A percentile compares a stretch with the other conserved stretches of the same genome.
Evolutionary conservation across 495 filamentous ascomycete genomes (phyloP).

Genomic region (Podospora conica): DNA sequence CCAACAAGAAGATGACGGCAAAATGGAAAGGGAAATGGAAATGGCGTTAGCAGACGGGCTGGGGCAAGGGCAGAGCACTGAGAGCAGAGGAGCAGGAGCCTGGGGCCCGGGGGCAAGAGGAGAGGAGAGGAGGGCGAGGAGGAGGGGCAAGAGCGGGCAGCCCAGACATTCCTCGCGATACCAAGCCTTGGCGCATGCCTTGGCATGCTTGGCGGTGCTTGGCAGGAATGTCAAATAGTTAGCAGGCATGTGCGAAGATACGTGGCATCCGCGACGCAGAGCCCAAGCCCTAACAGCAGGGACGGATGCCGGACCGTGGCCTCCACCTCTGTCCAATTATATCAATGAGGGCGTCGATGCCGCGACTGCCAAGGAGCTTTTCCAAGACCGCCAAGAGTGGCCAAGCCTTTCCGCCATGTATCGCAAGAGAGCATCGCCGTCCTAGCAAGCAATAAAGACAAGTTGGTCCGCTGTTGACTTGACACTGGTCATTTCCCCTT

Average conservation of each 20-base stretch:
- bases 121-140: slow-evolving; percentile 15
- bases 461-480: slow-evolving; percentile 34
- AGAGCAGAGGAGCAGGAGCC: slow-evolving; percentile 13
- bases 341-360: slow-evolving; percentile 21
- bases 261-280: neutral
- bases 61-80: slow-evolving; percentile 8
- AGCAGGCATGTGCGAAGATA: slow-evolving; percentile 1
- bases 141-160: slow-evolving; percentile 17
- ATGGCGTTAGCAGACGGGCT: neutral
- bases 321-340: slow-evolving; percentile 21
- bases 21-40: neutral
- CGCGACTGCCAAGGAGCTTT: slow-evolving; percentile 36
- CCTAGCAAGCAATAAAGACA: slow-evolving; percentile 36
- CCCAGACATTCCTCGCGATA: slow-evolving; percentile 26
- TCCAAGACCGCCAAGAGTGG: slow-evolving; percentile 30
- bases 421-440: slow-evolving; percentile 37
- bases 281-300: slow-evolving; percentile 11
- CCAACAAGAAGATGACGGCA: neutral
- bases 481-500: slow-evolving; percentile 32
- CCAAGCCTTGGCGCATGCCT: slow-evolving; percentile 29
- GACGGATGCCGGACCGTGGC: slow-evolving; percentile 19
- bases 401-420: slow-evolving; percentile 45
- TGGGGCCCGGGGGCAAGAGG: slow-evolving; percentile 21
- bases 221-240: slow-evolving; percentile 23
- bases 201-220: slow-evolving; percentile 22